Conservation (phyloP, 1,284 basidiomycete species). For the Cryptococcus maquisensis region DNA sequence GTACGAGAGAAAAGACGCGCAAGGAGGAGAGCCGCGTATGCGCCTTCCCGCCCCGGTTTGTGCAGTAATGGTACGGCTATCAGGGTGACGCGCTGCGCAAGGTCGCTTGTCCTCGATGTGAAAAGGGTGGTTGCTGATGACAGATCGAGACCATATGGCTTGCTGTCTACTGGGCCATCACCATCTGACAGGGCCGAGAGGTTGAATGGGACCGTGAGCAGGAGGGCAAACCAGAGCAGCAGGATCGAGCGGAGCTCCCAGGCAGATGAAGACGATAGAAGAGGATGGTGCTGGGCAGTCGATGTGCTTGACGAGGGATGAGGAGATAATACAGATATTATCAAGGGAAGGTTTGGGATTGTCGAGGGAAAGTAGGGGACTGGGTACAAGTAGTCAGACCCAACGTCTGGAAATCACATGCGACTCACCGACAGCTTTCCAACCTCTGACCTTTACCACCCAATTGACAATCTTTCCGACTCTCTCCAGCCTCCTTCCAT, state of each 20-base stretch:
- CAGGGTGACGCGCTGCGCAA: slow-evolving; percentile 55
- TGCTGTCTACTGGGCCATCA: slow-evolving; percentile 38
- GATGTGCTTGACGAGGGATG: slow-evolving; percentile 50
- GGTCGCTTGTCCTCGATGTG: slow-evolving; percentile 57
- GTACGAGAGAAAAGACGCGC: slow-evolving; percentile 44
- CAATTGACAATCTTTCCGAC: slow-evolving; percentile 66
- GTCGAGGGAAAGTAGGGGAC: slow-evolving; percentile 62
- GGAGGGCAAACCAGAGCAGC: slow-evolving; percentile 87
- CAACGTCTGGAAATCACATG: too few species aligned
- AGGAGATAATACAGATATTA: slow-evolving; percentile 62
- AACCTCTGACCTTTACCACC: slow-evolving; percentile 84
- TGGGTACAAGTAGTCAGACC: too few species aligned
- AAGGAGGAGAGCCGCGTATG: slow-evolving; percentile 43
- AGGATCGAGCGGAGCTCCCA: slow-evolving; percentile 84
- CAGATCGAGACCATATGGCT: slow-evolving; percentile 57
- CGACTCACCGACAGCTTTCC: slow-evolving; percentile 82
- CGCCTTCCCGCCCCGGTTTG: slow-evolving; percentile 44
- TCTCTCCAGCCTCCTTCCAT: slow-evolving; percentile 18
- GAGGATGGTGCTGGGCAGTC: slow-evolving; percentile 40
- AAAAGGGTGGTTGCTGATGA: slow-evolving; percentile 68
- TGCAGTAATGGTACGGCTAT: slow-evolving; percentile 37
- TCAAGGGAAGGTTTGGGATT: slow-evolving; percentile 71
- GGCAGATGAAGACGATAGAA: slow-evolving; percentile 28
- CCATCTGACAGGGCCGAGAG: slow-evolving; percentile 63
- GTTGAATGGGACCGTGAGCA: slow-evolving; percentile 92